phyloP scores from a whole-genome alignment of 192 early-diverging fungal species.

The Backusella tarrabulga region DNA sequence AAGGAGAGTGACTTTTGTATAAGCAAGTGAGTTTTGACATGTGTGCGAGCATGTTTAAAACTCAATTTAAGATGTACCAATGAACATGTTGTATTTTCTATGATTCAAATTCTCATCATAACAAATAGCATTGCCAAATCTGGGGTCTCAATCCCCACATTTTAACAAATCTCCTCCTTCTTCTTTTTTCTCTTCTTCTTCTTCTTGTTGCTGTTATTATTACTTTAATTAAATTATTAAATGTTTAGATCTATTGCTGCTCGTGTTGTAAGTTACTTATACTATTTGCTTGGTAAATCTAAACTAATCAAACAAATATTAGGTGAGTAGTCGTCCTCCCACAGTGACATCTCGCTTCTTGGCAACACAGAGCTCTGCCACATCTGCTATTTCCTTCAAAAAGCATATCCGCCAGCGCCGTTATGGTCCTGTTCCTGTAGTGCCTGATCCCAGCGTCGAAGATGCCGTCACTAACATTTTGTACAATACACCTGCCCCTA shows the following conservation, averaged over 20 bases:
- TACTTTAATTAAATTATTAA: neutral
- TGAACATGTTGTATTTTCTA: neutral
- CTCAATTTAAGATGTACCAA: conserved; percentile 14
- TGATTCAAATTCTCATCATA: conserved; percentile 16
- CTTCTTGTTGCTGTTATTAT: neutral
- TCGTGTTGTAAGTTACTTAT: conserved; percentile 9
- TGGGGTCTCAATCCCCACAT: neutral
- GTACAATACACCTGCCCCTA: conserved; percentile 82
- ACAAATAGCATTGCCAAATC: neutral
- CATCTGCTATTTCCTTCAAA: conserved; percentile 29
- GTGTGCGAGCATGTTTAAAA: neutral
- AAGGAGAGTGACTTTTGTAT: neutral
- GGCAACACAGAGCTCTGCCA: conserved; percentile 15
- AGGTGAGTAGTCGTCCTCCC: conserved; percentile 1
- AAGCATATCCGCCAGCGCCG: conserved; percentile 33
- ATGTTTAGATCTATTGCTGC: conserved; percentile 15
- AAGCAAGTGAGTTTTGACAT: neutral
- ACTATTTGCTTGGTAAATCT: neutral
- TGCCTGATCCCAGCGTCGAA: conserved; percentile 72
- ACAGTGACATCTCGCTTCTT: conserved; percentile 3
- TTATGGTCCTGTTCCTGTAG: conserved; percentile 23
- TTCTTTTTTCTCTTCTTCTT: neutral
- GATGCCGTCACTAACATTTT: conserved; percentile 97
- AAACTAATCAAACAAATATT: neutral
- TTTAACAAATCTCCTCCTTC: neutral